A percentile compares a stretch with the other conserved stretches of the same genome.
phyloP scores from a whole-genome alignment of 257 asterid genomes.

The Penstemon eatonii region DNA sequence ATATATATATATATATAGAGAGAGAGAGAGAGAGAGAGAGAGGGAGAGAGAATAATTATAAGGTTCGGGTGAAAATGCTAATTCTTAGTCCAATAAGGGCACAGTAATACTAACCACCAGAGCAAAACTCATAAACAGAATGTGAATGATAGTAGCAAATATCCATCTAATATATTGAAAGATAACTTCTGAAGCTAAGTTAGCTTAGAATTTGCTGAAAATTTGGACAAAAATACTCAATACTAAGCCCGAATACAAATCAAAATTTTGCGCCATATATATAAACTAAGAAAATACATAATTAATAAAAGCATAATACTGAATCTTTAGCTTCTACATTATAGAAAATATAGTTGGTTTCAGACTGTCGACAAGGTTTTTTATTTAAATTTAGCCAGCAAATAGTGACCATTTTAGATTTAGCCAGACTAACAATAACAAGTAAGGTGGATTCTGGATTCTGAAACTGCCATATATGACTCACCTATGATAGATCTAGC shows the following conservation, averaged over 20 bases:
- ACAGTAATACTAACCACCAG: constrained; percentile 16
- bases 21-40: too few relatives aligned
- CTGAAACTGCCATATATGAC: constrained; percentile 6
- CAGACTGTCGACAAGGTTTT: neutral
- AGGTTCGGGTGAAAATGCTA: neutral
- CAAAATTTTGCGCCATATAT: too few relatives aligned
- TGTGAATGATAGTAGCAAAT: constrained; percentile 1
- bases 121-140: neutral
- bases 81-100: neutral
- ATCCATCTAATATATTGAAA: neutral
- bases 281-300: too few relatives aligned
- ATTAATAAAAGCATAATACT: neutral
- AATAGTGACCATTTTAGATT: neutral
- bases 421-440: neutral
- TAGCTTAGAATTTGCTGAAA: too few relatives aligned
- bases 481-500: neutral
- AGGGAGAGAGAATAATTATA: too few relatives aligned
- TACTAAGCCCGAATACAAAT: too few relatives aligned
- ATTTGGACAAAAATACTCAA: too few relatives aligned
- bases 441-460: constrained; percentile 1
- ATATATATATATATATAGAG: neutral
- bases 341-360: too few relatives aligned
- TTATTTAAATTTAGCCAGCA: neutral
- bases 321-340: neutral
- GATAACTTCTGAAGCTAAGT: neutral